phyloP scores from a whole-genome alignment of 768 basidiomycete genomes.

The Hemileccinum rubropunctum region DNA sequence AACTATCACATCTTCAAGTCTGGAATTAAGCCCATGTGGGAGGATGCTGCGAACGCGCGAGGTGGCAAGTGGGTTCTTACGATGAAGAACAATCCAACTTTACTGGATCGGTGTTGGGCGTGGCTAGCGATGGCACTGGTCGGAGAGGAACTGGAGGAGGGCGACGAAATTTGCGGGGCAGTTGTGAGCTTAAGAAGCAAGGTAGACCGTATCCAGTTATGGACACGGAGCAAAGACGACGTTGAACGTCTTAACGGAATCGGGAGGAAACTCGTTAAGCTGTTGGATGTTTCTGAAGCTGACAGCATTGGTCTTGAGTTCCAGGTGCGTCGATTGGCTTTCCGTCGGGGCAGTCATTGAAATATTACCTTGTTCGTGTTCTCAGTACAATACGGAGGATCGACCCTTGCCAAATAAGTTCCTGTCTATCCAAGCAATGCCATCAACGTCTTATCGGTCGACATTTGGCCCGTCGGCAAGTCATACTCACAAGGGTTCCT shows the following conservation, averaged over 20 bases:
- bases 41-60: slow-evolving; percentile 86
- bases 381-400: slow-evolving; percentile 84
- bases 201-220: slow-evolving; percentile 88
- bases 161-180: slow-evolving; percentile 77
- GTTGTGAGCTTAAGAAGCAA: slow-evolving; percentile 86
- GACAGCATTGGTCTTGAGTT: slow-evolving; percentile 88
- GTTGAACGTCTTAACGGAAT: slow-evolving; percentile 82
- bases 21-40: slow-evolving; percentile 97
- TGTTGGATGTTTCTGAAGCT: slow-evolving; percentile 80
- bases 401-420: slow-evolving; percentile 80
- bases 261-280: slow-evolving; percentile 77
- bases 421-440: slow-evolving; percentile 71
- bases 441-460: slow-evolving; percentile 62
- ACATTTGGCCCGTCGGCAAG: slow-evolving; percentile 48
- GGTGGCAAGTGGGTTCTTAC: slow-evolving; percentile 96
- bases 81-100: slow-evolving; percentile 76
- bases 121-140: slow-evolving; percentile 92
- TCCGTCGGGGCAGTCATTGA: not conserved
- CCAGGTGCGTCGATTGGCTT: slow-evolving; percentile 53
- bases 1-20: slow-evolving; percentile 96
- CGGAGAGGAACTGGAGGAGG: slow-evolving; percentile 58
- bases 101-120: slow-evolving; percentile 86
- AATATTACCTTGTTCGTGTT: not conserved
- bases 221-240: slow-evolving; percentile 85
- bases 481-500: slow-evolving; percentile 22